These are phyloP conservation scores for Takashimella tepidaria DNA, from an alignment of 1,284 basidiomycete species.

Conservation along the genomic window DNA sequence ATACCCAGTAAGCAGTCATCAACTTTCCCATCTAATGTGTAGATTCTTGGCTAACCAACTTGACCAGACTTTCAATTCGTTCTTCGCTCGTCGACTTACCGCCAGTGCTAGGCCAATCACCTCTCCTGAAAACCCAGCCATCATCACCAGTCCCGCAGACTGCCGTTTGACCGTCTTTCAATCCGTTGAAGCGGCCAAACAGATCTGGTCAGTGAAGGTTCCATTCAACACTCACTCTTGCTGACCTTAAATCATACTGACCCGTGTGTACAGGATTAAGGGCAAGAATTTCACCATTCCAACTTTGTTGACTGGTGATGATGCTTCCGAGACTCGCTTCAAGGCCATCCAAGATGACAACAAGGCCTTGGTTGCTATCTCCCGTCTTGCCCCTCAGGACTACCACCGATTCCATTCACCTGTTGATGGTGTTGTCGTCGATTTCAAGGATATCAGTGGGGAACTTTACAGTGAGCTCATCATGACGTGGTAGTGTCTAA, in stretches of 20 bases:
- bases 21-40: background rate
- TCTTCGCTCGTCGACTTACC: slow-evolving; percentile 68
- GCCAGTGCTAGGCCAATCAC: slow-evolving; percentile 63
- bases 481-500: background rate
- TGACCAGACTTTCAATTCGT: slow-evolving; percentile 68
- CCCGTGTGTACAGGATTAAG: slow-evolving; percentile 59
- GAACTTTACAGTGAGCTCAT: slow-evolving; percentile 40
- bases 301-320: slow-evolving; percentile 54
- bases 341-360: slow-evolving; percentile 32
- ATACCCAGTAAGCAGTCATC: slow-evolving; percentile 50
- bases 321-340: slow-evolving; percentile 53
- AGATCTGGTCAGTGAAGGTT: slow-evolving; percentile 57
- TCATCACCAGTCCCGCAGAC: slow-evolving; percentile 66
- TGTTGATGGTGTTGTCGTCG: slow-evolving; percentile 56
- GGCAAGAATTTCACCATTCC: slow-evolving; percentile 66
- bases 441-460: slow-evolving; percentile 51
- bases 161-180: slow-evolving; percentile 67
- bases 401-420: slow-evolving; percentile 83
- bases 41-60: background rate
- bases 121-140: slow-evolving; percentile 54
- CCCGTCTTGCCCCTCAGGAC: slow-evolving; percentile 68
- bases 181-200: slow-evolving; percentile 57
- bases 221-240: no score
- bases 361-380: slow-evolving; percentile 26
- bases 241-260: background rate